These are phyloP conservation scores for Lindgomyces ingoldianus DNA, from an alignment of 495 filamentous ascomycete genomes.

Conservation along the genomic window DNA sequence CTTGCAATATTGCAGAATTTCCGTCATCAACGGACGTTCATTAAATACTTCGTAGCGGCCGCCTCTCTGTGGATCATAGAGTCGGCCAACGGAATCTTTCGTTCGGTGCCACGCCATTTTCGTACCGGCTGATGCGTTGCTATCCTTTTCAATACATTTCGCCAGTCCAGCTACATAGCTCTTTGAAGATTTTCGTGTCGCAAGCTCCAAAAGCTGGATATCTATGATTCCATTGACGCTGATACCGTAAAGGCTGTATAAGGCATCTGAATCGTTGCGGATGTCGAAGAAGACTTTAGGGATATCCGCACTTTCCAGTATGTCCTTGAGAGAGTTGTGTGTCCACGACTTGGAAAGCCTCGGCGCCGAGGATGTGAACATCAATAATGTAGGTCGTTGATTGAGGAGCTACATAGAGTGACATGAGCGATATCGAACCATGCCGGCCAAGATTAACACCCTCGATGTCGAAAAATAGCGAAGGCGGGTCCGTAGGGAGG, in stretches of 20 bases:
- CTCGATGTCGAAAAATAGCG: conserved; percentile 52
- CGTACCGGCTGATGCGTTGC: background rate
- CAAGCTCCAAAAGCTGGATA: conserved; percentile 58
- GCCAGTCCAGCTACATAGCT: background rate
- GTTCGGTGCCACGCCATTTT: background rate
- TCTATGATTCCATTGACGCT: conserved; percentile 50
- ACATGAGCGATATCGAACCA: conserved; percentile 52
- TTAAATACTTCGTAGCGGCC: conserved; percentile 54
- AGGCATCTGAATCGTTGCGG: conserved; percentile 59
- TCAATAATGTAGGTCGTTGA: conserved; percentile 55
- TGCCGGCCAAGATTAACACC: conserved; percentile 60
- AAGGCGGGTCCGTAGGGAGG: conserved; percentile 33
- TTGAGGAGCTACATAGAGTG: conserved; percentile 52
- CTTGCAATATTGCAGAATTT: conserved; percentile 51
- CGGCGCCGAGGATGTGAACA: conserved; percentile 48
- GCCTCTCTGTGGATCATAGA: conserved; percentile 49
- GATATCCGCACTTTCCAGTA: conserved; percentile 41
- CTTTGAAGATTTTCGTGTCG: background rate
- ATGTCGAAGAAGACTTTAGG: conserved; percentile 60
- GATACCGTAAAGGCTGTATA: conserved; percentile 49
- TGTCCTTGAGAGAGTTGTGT: conserved; percentile 49
- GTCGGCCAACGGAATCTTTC: background rate
- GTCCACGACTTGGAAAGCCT: conserved; percentile 50
- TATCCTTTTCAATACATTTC: background rate
- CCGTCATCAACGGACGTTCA: conserved; percentile 45